These are phyloP conservation scores for Podosphaera xanthii DNA, from an alignment of 2,329 filamentous ascomycete species.

Conservation along the genomic window DNA sequence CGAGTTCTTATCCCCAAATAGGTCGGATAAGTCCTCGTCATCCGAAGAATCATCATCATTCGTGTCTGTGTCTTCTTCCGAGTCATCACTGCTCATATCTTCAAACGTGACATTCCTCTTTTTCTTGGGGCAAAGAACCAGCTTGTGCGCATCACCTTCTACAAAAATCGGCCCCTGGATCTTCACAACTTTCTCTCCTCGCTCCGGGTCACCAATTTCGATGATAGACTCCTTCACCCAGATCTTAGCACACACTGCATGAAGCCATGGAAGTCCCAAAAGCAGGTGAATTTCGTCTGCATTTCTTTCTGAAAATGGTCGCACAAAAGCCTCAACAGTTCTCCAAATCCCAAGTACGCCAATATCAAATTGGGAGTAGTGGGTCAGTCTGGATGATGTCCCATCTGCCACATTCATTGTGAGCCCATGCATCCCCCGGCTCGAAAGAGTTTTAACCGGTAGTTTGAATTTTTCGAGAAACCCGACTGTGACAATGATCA, in stretches of 20 bases:
- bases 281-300: not conserved
- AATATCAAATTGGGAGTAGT: not conserved
- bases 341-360: not conserved
- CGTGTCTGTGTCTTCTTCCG: too few species aligned
- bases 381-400: not conserved
- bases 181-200: not conserved
- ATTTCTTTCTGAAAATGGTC: not conserved
- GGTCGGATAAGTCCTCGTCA: too few species aligned
- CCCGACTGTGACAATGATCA: not conserved
- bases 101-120: not conserved
- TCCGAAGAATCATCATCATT: too few species aligned
- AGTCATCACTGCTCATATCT: too few species aligned
- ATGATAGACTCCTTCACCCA: not conserved
- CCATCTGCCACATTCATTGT: too few species aligned
- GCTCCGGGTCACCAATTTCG: not conserved
- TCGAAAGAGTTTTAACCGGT: not conserved
- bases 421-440: too few species aligned
- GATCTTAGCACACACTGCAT: not conserved
- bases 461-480: not conserved
- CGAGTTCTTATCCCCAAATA: too few species aligned
- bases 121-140: not conserved
- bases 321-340: not conserved
- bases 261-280: not conserved
- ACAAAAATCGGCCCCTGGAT: not conserved
- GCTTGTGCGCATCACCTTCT: not conserved